Evolutionary conservation across 2,329 filamentous ascomycete genomes (phyloP).

Genomic region (Pezicula carpinea): DNA sequence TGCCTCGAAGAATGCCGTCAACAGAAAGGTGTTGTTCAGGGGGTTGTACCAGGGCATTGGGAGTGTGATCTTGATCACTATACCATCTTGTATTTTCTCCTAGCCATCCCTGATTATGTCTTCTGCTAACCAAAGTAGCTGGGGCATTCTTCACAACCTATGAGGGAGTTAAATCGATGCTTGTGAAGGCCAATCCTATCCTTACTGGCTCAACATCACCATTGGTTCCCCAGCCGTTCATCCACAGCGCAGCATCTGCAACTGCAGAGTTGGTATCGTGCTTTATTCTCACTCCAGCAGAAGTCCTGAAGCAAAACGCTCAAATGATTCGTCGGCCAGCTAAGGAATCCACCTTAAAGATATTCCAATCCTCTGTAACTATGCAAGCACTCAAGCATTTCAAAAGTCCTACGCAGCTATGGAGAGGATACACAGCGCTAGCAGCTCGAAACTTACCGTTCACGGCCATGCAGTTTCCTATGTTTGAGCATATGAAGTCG

Average conservation of each 20-base stretch:
- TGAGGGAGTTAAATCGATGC: conserved; percentile 65
- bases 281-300: conserved; percentile 79
- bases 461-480: conserved; percentile 82
- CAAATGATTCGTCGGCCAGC: conserved; percentile 61
- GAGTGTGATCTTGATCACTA: conserved; percentile 76
- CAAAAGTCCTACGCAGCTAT: conserved; percentile 50
- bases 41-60: conserved; percentile 86
- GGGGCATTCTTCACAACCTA: conserved; percentile 90
- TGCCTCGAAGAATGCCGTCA: conserved; percentile 48
- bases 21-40: conserved; percentile 53
- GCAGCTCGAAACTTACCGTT: conserved; percentile 81
- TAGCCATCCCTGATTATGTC: background rate
- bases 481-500: conserved; percentile 69
- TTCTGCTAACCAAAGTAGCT: conserved; percentile 42
- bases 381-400: conserved; percentile 53
- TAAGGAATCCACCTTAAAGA: conserved; percentile 20
- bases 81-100: conserved; percentile 67
- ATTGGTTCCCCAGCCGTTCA: conserved; percentile 62
- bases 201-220: conserved; percentile 50
- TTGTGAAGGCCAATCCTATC: conserved; percentile 47
- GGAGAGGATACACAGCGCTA: conserved; percentile 73
- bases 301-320: conserved; percentile 91
- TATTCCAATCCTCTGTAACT: conserved; percentile 39
- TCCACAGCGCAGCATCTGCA: conserved; percentile 71
- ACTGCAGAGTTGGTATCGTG: conserved; percentile 81